Base-by-base conservation (phyloP, 768 basidiomycete species). In the Tylopilus intermedius region DNA sequence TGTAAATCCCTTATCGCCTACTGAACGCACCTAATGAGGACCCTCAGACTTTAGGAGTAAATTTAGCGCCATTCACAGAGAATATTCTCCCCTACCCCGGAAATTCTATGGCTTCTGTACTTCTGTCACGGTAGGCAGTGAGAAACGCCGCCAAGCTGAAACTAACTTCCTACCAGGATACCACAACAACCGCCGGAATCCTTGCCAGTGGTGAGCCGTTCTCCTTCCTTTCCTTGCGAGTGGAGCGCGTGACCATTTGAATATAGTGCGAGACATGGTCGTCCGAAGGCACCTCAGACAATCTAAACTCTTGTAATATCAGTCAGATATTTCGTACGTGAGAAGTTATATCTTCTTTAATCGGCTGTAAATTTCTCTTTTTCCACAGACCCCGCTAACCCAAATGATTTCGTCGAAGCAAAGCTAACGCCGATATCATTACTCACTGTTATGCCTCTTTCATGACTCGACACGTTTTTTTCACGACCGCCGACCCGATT, bases 41-140 rank as follows among this genome's bases (percentile, higher is more conserved):
- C 15, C n/a, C 38, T 11, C 58, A 87, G 85, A 86, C 66, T 79
- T 87, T 57, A 75, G 79, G 45, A 74, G 81, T 65, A 87, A 87
- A 64, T 88, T 88, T 59, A 80, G 76, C 56, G 86, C 85, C 11
- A 88, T 89, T 22, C 87, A 88, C 60, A 72, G 87, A 56, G 86
- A 88, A 65, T 82, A 84, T 62, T 88, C 86, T 4, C 86, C 84
- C 1, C 76, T 74, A 37, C 86, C 86, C 45, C 76, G 87, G 44
- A 86, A 86, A 62, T 89, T 88, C 60, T 88, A 89, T 59, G 82
- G 82, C 10, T 89, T 86, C 62, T 85, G 82, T 58, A 89, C 86
- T 18, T 85, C 84, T 35, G 84, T 89, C 29, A 89, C 87, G 38
- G 82, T 83, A 58, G 21, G 77, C 46, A 22, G 5, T 21, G 13